Evolutionary conservation across 192 early-diverging fungal species (phyloP).

Genomic region (Umbelopsis sp.): DNA sequence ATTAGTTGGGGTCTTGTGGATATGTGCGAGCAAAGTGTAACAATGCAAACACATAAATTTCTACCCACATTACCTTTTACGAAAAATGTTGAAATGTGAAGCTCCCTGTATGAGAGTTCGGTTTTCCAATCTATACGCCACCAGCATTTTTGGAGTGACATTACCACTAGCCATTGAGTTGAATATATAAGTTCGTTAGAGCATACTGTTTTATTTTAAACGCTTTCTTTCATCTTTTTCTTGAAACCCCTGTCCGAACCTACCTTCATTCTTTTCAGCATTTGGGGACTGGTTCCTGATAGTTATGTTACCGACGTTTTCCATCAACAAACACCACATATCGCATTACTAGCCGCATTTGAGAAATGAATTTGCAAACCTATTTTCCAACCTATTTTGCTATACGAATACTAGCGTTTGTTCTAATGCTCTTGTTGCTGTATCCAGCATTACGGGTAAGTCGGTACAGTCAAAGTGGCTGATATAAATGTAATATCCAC

Average conservation of each 20-base stretch:
- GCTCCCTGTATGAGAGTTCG: background rate
- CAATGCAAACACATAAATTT: background rate
- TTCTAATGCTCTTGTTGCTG: background rate
- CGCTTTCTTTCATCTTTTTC: too few relatives aligned
- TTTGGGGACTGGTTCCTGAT: too few relatives aligned
- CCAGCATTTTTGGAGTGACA: background rate
- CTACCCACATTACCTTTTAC: constrained; percentile 1
- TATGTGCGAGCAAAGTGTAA: background rate
- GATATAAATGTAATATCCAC: too few relatives aligned
- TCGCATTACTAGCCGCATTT: background rate
- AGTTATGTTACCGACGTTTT: background rate
- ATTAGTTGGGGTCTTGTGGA: background rate
- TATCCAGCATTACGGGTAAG: constrained; percentile 5
- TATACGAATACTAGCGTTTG: background rate
- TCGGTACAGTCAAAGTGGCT: background rate
- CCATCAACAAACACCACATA: background rate
- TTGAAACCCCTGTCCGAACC: too few relatives aligned
- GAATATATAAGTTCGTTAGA: too few relatives aligned
- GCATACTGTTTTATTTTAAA: too few relatives aligned
- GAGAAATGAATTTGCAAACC: background rate
- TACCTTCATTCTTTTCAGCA: too few relatives aligned
- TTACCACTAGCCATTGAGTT: too few relatives aligned
- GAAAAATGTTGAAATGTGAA: background rate
- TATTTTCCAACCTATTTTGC: background rate
- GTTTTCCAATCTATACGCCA: background rate